These are phyloP conservation scores for Dicorynia guianensis DNA, from an alignment of 306 rosid genomes.

Conservation along the genomic window DNA sequence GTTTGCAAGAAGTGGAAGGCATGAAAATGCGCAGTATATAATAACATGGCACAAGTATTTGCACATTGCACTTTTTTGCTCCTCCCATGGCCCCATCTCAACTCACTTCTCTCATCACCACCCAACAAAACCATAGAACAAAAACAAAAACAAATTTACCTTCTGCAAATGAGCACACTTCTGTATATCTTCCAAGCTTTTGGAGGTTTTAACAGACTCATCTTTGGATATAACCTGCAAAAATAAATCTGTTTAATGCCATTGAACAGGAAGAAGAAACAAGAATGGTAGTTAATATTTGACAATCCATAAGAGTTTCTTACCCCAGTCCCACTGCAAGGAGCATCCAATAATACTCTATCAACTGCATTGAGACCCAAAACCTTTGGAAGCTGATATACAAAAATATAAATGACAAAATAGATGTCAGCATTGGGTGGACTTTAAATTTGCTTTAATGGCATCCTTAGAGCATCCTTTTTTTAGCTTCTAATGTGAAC, in stretches of 20 bases:
- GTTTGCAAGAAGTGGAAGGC: not conserved
- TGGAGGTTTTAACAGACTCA: constrained; percentile 88
- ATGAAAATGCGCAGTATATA: not conserved
- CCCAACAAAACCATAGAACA: constrained; percentile 13
- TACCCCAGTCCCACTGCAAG: constrained; percentile 99
- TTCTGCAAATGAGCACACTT: constrained; percentile 82
- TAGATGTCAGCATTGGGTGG: constrained; percentile 4
- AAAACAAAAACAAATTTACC: constrained; percentile 50
- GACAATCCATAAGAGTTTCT: constrained; percentile 35
- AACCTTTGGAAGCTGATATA: constrained; percentile 86
- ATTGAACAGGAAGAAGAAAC: not conserved
- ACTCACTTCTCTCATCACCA: not conserved
- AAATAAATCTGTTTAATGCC: not conserved
- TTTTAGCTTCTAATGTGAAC: too few species aligned
- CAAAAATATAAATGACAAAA: constrained; percentile 15
- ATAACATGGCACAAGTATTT: not conserved
- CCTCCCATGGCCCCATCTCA: not conserved
- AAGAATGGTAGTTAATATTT: not conserved
- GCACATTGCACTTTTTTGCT: not conserved
- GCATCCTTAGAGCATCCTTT: not conserved
- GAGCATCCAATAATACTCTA: constrained; percentile 95
- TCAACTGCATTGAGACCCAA: constrained; percentile 78
- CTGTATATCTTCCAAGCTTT: constrained; percentile 78
- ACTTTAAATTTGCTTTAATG: not conserved
- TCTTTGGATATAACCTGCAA: constrained; percentile 97